Conservation (phyloP, 2,329 filamentous ascomycete genomes). For the Nemania serpens region DNA sequence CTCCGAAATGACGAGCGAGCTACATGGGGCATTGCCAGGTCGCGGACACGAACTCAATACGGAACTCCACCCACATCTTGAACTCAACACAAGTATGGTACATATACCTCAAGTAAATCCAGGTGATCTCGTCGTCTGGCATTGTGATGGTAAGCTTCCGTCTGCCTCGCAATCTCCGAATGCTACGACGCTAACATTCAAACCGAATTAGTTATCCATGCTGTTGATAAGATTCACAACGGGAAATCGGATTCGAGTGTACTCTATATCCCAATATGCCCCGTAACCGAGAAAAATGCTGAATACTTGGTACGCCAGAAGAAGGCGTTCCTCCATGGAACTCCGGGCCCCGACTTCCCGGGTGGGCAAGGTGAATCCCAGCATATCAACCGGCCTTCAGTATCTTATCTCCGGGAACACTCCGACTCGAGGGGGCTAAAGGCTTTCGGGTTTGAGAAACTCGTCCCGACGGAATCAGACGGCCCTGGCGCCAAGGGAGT, state of each 20-base stretch:
- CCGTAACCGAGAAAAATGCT: constrained; percentile 75
- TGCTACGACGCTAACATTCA: constrained; percentile 1
- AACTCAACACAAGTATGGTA: constrained; percentile 71
- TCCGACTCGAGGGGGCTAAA: constrained; percentile 43
- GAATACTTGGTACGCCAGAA: constrained; percentile 73
- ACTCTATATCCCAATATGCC: constrained; percentile 86
- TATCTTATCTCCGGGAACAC: constrained; percentile 44
- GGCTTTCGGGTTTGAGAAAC: constrained; percentile 52
- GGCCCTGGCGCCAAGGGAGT: constrained; percentile 44
- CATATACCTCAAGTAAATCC: constrained; percentile 70
- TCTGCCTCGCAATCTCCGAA: constrained; percentile 15
- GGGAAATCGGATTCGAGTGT: constrained; percentile 79
- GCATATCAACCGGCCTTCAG: constrained; percentile 54
- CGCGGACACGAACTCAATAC: constrained; percentile 70
- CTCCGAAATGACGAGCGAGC: constrained; percentile 54
- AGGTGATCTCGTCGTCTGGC: constrained; percentile 82
- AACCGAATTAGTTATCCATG: constrained; percentile 64
- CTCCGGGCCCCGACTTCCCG: constrained; percentile 72
- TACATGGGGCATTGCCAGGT: constrained; percentile 73
- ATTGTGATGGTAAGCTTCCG: constrained; percentile 67
- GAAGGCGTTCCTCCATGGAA: constrained; percentile 70
- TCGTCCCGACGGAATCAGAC: constrained; percentile 38
- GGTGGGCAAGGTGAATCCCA: constrained; percentile 69
- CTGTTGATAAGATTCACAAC: constrained; percentile 78
- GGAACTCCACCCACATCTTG: constrained; percentile 70